These are phyloP conservation scores for Apodospora peruviana DNA, from an alignment of 495 filamentous ascomycete species.

Conservation along the genomic window DNA sequence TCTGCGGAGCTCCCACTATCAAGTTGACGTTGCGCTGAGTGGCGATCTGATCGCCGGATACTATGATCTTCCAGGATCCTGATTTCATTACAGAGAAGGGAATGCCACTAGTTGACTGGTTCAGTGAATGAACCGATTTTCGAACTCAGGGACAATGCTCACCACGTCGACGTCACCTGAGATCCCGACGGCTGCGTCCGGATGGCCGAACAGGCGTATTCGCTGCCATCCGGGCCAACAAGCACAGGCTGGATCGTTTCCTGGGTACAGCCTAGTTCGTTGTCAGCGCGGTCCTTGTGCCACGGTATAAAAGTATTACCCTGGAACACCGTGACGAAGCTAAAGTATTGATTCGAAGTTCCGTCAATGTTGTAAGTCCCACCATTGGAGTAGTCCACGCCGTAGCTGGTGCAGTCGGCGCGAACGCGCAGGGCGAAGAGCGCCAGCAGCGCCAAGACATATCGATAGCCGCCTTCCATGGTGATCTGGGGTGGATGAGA, in stretches of 20 bases:
- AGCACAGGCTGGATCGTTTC: slow-evolving; percentile 36
- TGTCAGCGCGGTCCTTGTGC: background rate
- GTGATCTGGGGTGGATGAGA: background rate
- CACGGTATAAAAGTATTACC: slow-evolving; percentile 17
- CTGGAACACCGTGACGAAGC: slow-evolving; percentile 37
- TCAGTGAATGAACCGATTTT: background rate
- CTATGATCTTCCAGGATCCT: slow-evolving; percentile 35
- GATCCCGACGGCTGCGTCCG: slow-evolving; percentile 30
- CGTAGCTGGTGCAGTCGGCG: slow-evolving; percentile 35
- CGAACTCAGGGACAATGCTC: slow-evolving; percentile 1
- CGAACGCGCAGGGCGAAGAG: slow-evolving; percentile 21
- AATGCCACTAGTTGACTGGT: slow-evolving; percentile 22
- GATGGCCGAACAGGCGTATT: slow-evolving; percentile 34
- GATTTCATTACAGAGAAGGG: slow-evolving; percentile 36
- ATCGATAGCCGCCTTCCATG: slow-evolving; percentile 17
- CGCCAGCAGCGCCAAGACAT: slow-evolving; percentile 16
- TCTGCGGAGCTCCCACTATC: slow-evolving; percentile 28
- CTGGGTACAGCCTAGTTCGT: slow-evolving; percentile 26
- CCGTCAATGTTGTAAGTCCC: slow-evolving; percentile 37
- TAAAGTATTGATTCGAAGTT: slow-evolving; percentile 36
- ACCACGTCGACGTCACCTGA: slow-evolving; percentile 38
- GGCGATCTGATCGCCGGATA: slow-evolving; percentile 31
- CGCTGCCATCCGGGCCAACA: slow-evolving; percentile 27
- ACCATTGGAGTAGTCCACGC: slow-evolving; percentile 38
- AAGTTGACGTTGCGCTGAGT: slow-evolving; percentile 34